Conservation (phyloP, 768 basidiomycete genomes). For the Agrocybe praecox region DNA sequence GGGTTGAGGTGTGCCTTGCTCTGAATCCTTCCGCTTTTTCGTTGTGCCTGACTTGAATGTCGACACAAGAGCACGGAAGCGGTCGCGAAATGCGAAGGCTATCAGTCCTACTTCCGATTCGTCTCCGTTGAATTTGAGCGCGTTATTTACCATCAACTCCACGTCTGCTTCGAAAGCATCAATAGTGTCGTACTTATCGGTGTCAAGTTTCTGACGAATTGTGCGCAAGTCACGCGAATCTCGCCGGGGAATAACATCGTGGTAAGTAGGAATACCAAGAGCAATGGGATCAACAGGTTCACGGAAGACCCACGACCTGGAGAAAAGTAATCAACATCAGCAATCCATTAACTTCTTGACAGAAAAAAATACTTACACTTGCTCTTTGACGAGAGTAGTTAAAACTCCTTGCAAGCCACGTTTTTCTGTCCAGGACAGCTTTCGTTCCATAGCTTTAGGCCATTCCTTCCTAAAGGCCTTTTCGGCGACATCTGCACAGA, state of each 20-base stretch:
- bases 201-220: conserved; percentile 80
- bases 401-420: conserved; percentile 72
- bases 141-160: conserved; percentile 86
- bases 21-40: conserved; percentile 80
- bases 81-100: conserved; percentile 51
- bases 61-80: conserved; percentile 54
- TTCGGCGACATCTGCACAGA: conserved; percentile 76
- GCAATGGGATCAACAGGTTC: conserved; percentile 88
- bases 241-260: conserved; percentile 80
- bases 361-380: conserved; percentile 46
- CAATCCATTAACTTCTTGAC: neutral
- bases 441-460: conserved; percentile 72
- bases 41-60: conserved; percentile 46
- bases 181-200: conserved; percentile 78
- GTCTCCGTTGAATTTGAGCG: conserved; percentile 84
- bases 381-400: conserved; percentile 69
- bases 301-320: conserved; percentile 76
- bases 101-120: conserved; percentile 79
- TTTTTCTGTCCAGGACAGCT: conserved; percentile 80
- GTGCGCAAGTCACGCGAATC: conserved; percentile 86
- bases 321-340: conserved; percentile 13
- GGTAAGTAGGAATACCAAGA: conserved; percentile 86
- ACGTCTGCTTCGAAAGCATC: conserved; percentile 86
- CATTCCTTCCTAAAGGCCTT: conserved; percentile 83
- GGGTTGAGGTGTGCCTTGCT: conserved; percentile 63